phyloP scores from a whole-genome alignment of 768 basidiomycete genomes.

The Serpula lacrymans region DNA sequence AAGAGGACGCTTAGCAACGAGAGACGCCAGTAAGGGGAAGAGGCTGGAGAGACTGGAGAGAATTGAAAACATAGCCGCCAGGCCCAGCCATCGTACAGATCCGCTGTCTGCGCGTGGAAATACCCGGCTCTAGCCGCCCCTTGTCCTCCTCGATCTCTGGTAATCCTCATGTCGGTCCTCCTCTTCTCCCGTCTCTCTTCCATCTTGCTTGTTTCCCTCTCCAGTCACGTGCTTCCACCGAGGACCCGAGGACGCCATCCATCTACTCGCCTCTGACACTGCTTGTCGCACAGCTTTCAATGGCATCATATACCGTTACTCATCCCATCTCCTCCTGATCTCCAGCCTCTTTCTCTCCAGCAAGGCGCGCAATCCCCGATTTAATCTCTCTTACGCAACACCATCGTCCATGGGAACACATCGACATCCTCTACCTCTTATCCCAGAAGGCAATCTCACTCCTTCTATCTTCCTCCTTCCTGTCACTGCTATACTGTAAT shows the following conservation, averaged over 20 bases:
- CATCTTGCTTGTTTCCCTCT: not conserved
- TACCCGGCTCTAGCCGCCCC: conserved; percentile 7
- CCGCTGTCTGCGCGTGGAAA: conserved; percentile 10
- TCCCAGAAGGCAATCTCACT: not conserved
- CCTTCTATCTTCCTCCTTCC: not conserved
- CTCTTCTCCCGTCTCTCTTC: not conserved
- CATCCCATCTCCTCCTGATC: too few relatives aligned
- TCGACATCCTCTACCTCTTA: too few relatives aligned
- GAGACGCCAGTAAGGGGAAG: conserved; percentile 1
- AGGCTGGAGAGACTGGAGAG: too few relatives aligned
- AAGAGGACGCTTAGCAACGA: conserved; percentile 2
- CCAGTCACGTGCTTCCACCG: not conserved
- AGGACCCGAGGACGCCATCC: conserved; percentile 10
- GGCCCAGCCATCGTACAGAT: conserved; percentile 10
- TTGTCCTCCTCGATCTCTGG: not conserved
- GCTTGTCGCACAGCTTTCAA: too few relatives aligned
- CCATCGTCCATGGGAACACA: too few relatives aligned
- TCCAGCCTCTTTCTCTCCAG: too few relatives aligned
- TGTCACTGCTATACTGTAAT: conserved; percentile 1
- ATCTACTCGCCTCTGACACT: too few relatives aligned
- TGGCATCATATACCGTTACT: too few relatives aligned
- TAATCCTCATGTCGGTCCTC: not conserved
- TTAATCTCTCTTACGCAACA: too few relatives aligned
- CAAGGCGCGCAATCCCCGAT: too few relatives aligned
- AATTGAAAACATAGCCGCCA: conserved; percentile 17